phyloP scores from a whole-genome alignment of 129 eudicot species.

The carrot (Daucus carota) region DH1_v3.0 NC_030383.2:43278501-43279000 shows the following conservation, averaged over 20 bases:
- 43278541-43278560: not conserved
- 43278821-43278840: not conserved
- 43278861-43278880: not conserved
- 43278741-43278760: not conserved
- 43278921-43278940: not conserved
- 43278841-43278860: not conserved
- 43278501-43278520: not conserved
- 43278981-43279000: conserved; percentile 7
- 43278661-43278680: no score
- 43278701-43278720: not conserved
- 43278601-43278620: not conserved
- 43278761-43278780: not conserved
- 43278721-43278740: not conserved
- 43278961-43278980: not conserved
- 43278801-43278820: not conserved
- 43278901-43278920: not conserved
- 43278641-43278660: not conserved
- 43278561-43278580: not conserved
- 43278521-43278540: not conserved
- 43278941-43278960: not conserved
- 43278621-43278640: not conserved
- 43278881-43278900: not conserved
- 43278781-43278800: not conserved
- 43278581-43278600: not conserved
- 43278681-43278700: no score